Percentiles rank a stretch among this genome's conserved stretches.
These are phyloP conservation scores for Asterophora parasitica DNA, from an alignment of 768 basidiomycete species.

Conservation along the genomic window DNA sequence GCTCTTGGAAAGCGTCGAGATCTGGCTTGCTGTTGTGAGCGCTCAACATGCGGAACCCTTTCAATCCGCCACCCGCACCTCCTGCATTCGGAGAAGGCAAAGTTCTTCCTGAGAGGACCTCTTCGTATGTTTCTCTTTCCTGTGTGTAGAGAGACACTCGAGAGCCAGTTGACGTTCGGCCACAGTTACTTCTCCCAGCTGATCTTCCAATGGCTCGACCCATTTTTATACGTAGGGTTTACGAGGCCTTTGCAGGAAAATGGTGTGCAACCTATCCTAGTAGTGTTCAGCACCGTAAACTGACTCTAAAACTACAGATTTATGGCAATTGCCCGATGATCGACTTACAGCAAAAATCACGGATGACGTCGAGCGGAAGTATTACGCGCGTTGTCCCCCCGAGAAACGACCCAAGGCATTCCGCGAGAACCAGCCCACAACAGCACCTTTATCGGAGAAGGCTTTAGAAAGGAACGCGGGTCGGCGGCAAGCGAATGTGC, in stretches of 20 bases:
- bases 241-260: constrained; percentile 46
- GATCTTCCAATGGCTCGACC: constrained; percentile 42
- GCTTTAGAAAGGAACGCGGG: background rate
- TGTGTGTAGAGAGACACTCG: background rate
- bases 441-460: background rate
- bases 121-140: constrained; percentile 15
- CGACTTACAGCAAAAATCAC: constrained; percentile 31
- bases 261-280: constrained; percentile 26
- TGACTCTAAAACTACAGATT: constrained; percentile 26
- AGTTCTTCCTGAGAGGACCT: constrained; percentile 14
- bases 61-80: constrained; percentile 17
- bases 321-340: constrained; percentile 39
- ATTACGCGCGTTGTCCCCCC: constrained; percentile 40
- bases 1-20: no score
- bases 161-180: background rate
- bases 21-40: no score
- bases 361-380: constrained; percentile 34
- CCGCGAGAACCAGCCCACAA: background rate
- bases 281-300: background rate
- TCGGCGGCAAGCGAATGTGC: background rate
- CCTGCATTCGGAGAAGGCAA: constrained; percentile 18
- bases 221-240: constrained; percentile 45
- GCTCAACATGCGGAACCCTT: constrained; percentile 17
- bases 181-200: constrained; percentile 34
- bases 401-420: constrained; percentile 27